Evolutionary conservation across 1,139 yeast genomes (phyloP).

Genomic region (Geotrichum histeridarum): DNA sequence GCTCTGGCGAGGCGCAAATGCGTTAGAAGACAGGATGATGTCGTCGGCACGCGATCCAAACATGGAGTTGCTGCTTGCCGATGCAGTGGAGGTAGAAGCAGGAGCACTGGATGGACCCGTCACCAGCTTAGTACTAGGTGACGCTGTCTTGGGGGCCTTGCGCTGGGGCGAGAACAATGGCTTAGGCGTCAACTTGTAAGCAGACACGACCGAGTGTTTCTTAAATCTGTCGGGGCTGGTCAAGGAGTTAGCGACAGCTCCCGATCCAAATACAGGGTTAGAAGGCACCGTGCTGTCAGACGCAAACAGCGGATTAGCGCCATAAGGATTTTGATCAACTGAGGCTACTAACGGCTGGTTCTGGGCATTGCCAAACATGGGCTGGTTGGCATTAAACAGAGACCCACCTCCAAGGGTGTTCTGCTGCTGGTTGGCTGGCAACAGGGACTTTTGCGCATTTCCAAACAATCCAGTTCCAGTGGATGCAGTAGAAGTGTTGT

Average conservation of each 20-base stretch:
- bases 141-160: conserved; percentile 12
- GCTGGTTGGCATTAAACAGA: conserved; percentile 4
- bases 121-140: not conserved
- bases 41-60: conserved; percentile 51
- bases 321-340: conserved; percentile 64
- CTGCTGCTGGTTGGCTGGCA: conserved; percentile 14
- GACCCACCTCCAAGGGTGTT: conserved; percentile 19
- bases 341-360: conserved; percentile 38
- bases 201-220: conserved; percentile 54
- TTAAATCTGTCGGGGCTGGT: conserved; percentile 43
- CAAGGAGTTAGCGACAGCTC: conserved; percentile 54
- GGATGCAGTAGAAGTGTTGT: conserved; percentile 24
- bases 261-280: conserved; percentile 35
- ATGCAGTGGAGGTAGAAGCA: not conserved
- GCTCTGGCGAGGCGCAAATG: conserved; percentile 61
- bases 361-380: not conserved
- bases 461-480: conserved; percentile 43
- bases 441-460: conserved; percentile 19
- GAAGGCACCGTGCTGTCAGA: conserved; percentile 36
- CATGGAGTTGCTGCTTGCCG: conserved; percentile 2
- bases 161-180: conserved; percentile 35
- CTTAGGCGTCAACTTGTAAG: conserved; percentile 57
- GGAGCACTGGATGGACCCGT: conserved; percentile 11
- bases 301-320: conserved; percentile 59
- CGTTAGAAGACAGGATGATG: conserved; percentile 65